A percentile compares a stretch with the other conserved stretches of the same genome.
phyloP scores from a whole-genome alignment of 192 early-diverging fungal species.

The Glomus cerebriforme region DNA sequence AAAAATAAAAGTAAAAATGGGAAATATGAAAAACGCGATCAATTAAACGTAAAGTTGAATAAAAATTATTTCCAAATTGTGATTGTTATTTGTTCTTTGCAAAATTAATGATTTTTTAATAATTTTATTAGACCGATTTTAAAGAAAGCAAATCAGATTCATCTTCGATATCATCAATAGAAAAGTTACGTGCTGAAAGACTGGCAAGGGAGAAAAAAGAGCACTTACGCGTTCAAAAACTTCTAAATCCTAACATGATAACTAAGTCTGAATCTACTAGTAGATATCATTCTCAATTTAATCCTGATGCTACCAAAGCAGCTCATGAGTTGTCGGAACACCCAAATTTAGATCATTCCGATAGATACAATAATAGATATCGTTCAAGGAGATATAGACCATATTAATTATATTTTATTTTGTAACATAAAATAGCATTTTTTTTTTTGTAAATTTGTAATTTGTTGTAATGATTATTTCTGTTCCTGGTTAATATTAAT shows the following conservation, averaged over 20 bases:
- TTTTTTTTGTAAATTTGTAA: too few species aligned
- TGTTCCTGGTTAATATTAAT: too few species aligned
- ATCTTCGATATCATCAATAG: conserved; percentile 39
- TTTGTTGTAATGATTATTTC: too few species aligned
- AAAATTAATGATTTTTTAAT: background rate
- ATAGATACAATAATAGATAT: background rate
- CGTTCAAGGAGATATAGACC: background rate
- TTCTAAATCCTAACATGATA: conserved; percentile 34
- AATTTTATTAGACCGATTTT: background rate
- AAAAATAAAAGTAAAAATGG: conserved; percentile 12
- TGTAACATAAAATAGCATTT: too few species aligned
- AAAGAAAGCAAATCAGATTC: conserved; percentile 30
- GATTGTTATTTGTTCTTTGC: background rate
- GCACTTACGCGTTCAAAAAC: conserved; percentile 26
- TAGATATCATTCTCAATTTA: conserved; percentile 57
- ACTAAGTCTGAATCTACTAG: conserved; percentile 2
- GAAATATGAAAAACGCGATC: background rate
- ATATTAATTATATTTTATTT: background rate
- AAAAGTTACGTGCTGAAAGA: conserved; percentile 47
- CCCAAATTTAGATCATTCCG: background rate
- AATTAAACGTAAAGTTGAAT: background rate
- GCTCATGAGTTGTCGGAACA: conserved; percentile 27
- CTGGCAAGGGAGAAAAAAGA: conserved; percentile 48
- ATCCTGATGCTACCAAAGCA: conserved; percentile 46
- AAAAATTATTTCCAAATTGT: background rate